Evolutionary conservation across 1,284 basidiomycete genomes (phyloP), one percentile per base, ranked within the genome.

Genomic region (Puccinia triticina): DNA sequence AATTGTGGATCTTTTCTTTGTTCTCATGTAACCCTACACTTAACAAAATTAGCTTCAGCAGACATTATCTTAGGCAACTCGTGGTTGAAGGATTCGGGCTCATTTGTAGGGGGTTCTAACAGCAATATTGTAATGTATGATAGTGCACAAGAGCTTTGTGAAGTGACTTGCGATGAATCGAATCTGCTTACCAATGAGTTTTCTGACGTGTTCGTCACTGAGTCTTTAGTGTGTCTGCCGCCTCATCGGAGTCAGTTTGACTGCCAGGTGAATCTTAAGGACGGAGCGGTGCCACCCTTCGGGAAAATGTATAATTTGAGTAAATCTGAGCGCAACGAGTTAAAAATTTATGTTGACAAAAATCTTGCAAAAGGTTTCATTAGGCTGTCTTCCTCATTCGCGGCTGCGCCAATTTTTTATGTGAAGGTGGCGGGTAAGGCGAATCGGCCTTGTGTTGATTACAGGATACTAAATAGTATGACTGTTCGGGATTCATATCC

Each of bases 11-110:
- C n/a, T n/a, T n/a, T n/a, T n/a, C n/a, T n/a, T n/a, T n/a, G n/a
- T n/a, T n/a, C n/a, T n/a, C n/a, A n/a, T n/a, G n/a, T n/a, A n/a
- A n/a, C n/a, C n/a, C n/a, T n/a, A n/a, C n/a, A n/a, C n/a, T n/a
- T n/a, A n/a, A n/a, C n/a, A n/a, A n/a, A n/a, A n/a, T n/a, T n/a
- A n/a, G n/a, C n/a, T n/a, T n/a, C n/a, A n/a, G n/a, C 40, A 37
- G 59, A 66, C 32, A 26, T 55, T 2, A 78, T 78, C 21, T 50
- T 78, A 14, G 76, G 76, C 4, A 40, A 43, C 29, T 46, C 76
- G 0, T 78, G 76, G 76, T 16, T 78, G 11, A 48, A 67, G 26
- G 8, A 4, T 0, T 14, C 37, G 14, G 43, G 50, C 10, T 26
- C 43, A 50, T 48, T 32, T 23, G 26, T 78, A 7, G 46, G 46